Percentiles rank a stretch among this genome's conserved stretches.
Evolutionary conservation across 192 early-diverging fungal genomes (phyloP).

Genomic region (Radiomyces spectabilis): DNA sequence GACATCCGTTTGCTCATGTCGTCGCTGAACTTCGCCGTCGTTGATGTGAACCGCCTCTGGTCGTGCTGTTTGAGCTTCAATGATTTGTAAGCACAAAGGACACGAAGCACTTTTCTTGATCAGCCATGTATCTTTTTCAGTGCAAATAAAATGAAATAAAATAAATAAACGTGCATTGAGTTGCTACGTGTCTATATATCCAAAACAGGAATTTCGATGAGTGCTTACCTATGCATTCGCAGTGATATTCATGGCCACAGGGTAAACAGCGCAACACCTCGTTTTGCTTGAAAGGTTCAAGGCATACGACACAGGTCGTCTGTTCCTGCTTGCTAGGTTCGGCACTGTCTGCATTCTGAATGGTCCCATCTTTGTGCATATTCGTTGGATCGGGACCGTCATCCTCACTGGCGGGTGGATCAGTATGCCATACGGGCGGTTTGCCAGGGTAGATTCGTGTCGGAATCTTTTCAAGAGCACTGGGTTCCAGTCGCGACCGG

Average conservation of each 20-base stretch:
- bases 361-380: too few species aligned
- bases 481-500: too few species aligned
- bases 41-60: background rate
- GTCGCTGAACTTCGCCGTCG: background rate
- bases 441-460: too few species aligned
- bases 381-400: too few species aligned
- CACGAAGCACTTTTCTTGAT: conserved; percentile 7
- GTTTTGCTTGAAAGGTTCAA: background rate
- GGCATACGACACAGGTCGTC: conserved; percentile 11
- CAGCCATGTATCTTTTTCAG: conserved; percentile 6
- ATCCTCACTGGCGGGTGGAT: too few species aligned
- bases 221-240: conserved; percentile 11
- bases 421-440: too few species aligned
- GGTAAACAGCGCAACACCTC: conserved; percentile 5
- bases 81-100: conserved; percentile 1
- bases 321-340: too few species aligned
- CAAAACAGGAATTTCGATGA: too few species aligned
- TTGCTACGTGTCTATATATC: background rate
- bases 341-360: too few species aligned
- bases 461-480: too few species aligned
- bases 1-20: background rate
- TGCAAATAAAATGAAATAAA: background rate
- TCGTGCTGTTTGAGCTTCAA: background rate
- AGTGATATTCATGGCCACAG: conserved; percentile 12
- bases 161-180: background rate